These are phyloP conservation scores for Senna siamea DNA, from an alignment of 306 rosid genomes.

Conservation along the genomic window DNA sequence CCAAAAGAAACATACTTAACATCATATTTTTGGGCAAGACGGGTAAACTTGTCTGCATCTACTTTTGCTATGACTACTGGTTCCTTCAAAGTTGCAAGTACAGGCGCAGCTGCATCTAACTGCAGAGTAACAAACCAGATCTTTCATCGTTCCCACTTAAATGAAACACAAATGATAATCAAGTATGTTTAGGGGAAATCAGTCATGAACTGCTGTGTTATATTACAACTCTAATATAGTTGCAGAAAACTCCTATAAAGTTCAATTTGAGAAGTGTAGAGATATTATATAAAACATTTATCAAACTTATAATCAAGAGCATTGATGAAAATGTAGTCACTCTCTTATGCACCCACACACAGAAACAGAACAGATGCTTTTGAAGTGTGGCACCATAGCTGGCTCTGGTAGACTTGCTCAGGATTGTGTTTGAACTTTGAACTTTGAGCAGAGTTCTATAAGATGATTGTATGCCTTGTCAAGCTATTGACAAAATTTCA, in stretches of 20 bases:
- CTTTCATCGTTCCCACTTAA: background rate
- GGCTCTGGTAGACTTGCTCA: no score
- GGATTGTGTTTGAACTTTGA: background rate
- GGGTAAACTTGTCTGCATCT: constrained; percentile 62
- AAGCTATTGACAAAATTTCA: background rate
- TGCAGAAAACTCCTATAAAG: background rate
- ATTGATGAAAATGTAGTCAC: background rate
- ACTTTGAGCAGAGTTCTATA: background rate
- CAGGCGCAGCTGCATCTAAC: constrained; percentile 74
- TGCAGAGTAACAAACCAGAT: constrained; percentile 33
- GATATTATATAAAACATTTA: background rate
- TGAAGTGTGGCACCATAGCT: no score
- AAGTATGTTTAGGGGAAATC: background rate
- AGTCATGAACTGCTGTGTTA: background rate
- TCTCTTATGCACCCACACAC: no score
- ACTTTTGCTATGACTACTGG: constrained; percentile 69
- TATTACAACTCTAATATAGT: background rate
- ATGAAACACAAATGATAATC: background rate
- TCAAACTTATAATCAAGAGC: background rate
- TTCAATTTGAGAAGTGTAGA: background rate
- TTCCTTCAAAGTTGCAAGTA: constrained; percentile 57
- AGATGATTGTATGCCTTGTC: background rate
- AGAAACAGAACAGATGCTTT: no score
- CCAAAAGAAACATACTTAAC: constrained; percentile 51
- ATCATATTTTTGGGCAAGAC: constrained; percentile 56